Percentiles rank a stretch among this genome's conserved stretches.
Conservation (phyloP, 2,329 filamentous ascomycete genomes). For the Cercospora brassicicola region DNA sequence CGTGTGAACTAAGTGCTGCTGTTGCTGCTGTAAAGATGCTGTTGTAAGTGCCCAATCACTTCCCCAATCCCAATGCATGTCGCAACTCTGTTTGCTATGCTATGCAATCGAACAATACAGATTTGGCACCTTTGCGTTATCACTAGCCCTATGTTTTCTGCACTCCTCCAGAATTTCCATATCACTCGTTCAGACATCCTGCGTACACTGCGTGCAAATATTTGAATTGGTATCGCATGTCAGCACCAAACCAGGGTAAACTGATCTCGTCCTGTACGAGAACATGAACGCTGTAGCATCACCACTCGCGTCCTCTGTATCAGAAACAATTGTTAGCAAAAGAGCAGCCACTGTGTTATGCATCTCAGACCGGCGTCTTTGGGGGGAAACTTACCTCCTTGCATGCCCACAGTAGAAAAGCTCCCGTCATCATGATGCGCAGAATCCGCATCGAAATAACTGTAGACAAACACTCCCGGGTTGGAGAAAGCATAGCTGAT, state of each 20-base stretch:
- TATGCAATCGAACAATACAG: not conserved
- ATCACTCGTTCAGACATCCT: not conserved
- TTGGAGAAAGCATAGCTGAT: slow-evolving; percentile 33
- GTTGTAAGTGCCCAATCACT: not conserved
- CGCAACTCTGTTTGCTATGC: not conserved
- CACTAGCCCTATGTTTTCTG: not conserved
- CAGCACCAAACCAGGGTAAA: slow-evolving; percentile 29
- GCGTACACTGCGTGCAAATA: slow-evolving; percentile 20
- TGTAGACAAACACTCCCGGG: slow-evolving; percentile 35
- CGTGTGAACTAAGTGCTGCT: not conserved
- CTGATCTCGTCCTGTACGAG: slow-evolving; percentile 18
- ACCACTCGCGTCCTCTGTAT: slow-evolving; percentile 3
- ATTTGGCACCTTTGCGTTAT: not conserved
- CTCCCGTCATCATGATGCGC: slow-evolving; percentile 25
- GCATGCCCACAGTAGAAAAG: slow-evolving; percentile 32
- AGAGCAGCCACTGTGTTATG: too few relatives aligned
- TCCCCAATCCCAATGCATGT: not conserved
- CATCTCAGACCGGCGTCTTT: not conserved
- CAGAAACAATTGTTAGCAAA: not conserved
- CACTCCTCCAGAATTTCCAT: too few relatives aligned
- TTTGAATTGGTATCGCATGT: slow-evolving; percentile 30
- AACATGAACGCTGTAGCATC: slow-evolving; percentile 21
- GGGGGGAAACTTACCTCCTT: slow-evolving; percentile 33
- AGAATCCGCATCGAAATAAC: slow-evolving; percentile 34
- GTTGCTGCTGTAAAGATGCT: not conserved